Base-by-base conservation (phyloP, 1,284 basidiomycete species). In the Ceratobasidium sp. region DNA sequence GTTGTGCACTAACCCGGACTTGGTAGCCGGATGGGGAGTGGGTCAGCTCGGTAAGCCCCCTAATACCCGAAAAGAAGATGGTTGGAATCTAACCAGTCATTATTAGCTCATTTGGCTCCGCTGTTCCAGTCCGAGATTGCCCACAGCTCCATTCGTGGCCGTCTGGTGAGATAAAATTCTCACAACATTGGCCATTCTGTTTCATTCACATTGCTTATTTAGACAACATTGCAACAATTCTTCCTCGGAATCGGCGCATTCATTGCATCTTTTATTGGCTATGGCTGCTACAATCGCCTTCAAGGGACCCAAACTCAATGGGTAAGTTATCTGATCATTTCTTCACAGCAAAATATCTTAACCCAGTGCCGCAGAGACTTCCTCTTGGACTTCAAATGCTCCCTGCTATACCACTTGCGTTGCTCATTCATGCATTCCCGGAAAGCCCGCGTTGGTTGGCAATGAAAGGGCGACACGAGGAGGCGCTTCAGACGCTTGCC, bases 371-470 rank as follows among this genome's bases (percentile, higher is more conserved):
- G 23, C 64, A 67, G 73, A 61, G 73, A 26, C 54, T 74, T 8
- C 73, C 73, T 73, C 79, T 82, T 44, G 82, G 77, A 44, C 75
- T 83, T 74, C 79, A 83, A 76, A 77, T 81, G 77, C 61, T 79
- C 76, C 82, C 85, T 41, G 85, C 88, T 16, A 66, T 90, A 3
- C 88, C 88, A 0, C 81, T 91, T 2, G 82, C 87, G 32, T 79
- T 85, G n/a, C 85, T 89, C 76, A 88, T 89, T 50, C 82, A 83
- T 75, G 75, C 84, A 41, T 81, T 85, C 38, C 85, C 85, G 16
- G 85, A 86, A 73, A 84, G 83, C n/a, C 88, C 88, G 1, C 84
- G 89, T 13, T 89, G 86, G 85, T 82, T 89, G 47, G 88, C 88
- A 73, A 85, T 87, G 77, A 85, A 85, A 75, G 87, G 87, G 54